Percentiles rank a stretch among this genome's conserved stretches.
Evolutionary conservation across 768 basidiomycete species (phyloP).

Genomic region (Coprinopsis cinerea): DNA sequence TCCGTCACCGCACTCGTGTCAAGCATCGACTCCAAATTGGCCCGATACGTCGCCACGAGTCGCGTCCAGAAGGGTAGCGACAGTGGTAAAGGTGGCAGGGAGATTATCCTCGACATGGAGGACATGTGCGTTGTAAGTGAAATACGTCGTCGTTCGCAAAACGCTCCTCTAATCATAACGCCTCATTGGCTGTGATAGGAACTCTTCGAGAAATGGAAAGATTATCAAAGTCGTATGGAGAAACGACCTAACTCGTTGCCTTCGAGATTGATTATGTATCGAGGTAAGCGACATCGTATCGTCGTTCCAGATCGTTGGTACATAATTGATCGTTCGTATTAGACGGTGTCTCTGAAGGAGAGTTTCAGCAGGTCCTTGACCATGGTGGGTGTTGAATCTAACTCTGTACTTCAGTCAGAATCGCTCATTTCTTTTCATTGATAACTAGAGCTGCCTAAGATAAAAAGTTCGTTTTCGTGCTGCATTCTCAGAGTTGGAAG

Average conservation of each 20-base stretch:
- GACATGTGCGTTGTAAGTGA: conserved; percentile 4
- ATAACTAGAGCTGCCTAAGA: conserved; percentile 45
- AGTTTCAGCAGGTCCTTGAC: conserved; percentile 41
- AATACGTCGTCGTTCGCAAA: neutral
- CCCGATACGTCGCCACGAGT: conserved; percentile 51
- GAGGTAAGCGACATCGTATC: conserved; percentile 43
- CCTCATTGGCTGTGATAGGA: no score
- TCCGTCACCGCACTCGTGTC: conserved; percentile 79
- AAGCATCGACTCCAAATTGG: conserved; percentile 69
- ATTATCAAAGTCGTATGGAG: conserved; percentile 1
- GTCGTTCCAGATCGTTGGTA: conserved; percentile 60
- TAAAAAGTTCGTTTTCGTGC: conserved; percentile 41
- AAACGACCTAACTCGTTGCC: neutral
- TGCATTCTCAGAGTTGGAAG: neutral
- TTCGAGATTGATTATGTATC: neutral
- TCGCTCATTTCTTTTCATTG: conserved; percentile 1
- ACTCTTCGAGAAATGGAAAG: conserved; percentile 3
- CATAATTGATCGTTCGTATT: conserved; percentile 5
- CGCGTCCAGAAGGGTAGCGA: conserved; percentile 62
- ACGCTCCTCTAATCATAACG: neutral
- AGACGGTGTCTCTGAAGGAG: conserved; percentile 49
- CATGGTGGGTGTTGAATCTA: conserved; percentile 9
- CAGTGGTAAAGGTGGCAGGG: no score
- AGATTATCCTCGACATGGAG: conserved; percentile 48
- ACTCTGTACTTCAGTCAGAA: no score